These are phyloP conservation scores for Mycena metata DNA, from an alignment of 768 basidiomycete genomes.

Conservation along the genomic window DNA sequence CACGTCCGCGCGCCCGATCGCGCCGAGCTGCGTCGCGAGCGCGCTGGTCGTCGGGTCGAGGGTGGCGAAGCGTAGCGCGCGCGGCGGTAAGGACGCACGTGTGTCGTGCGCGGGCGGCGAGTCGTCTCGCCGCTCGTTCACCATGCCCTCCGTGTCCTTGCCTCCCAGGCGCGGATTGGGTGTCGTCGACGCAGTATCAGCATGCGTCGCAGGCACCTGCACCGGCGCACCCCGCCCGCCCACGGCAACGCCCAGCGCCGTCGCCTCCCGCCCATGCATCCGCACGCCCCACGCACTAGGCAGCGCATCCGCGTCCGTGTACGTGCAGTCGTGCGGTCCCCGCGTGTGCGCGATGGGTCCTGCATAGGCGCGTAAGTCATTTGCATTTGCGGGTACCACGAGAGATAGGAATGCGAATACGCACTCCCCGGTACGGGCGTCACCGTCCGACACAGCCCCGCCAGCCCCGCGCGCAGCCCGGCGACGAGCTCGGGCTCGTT, in stretches of 20 bases:
- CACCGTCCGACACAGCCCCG: conserved; percentile 28
- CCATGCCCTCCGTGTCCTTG: background rate
- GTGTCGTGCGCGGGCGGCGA: background rate
- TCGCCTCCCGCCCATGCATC: conserved; percentile 33
- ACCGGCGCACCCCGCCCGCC: too few species aligned
- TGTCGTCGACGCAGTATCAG: too few species aligned
- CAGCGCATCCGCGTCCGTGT: conserved; percentile 34
- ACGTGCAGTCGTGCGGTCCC: conserved; percentile 36
- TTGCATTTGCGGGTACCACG: too few species aligned
- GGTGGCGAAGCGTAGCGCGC: conserved; percentile 35
- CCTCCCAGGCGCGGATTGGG: background rate
- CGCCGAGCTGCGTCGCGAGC: conserved; percentile 34
- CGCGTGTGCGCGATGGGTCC: background rate
- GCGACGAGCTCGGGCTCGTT: conserved; percentile 30
- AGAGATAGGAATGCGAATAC: too few species aligned
- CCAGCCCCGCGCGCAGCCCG: conserved; percentile 29
- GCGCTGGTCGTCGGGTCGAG: conserved; percentile 39
- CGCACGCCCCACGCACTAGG: conserved; percentile 32
- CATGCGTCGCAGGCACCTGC: too few species aligned
- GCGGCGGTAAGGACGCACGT: background rate
- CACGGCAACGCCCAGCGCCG: conserved; percentile 27
- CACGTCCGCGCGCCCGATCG: conserved; percentile 37
- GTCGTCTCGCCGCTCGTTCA: background rate
- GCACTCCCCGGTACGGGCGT: conserved; percentile 25
- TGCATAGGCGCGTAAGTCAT: too few species aligned